These are phyloP conservation scores for Mrakia gelida DNA, from an alignment of 768 basidiomycete genomes.

Conservation along the genomic window DNA sequence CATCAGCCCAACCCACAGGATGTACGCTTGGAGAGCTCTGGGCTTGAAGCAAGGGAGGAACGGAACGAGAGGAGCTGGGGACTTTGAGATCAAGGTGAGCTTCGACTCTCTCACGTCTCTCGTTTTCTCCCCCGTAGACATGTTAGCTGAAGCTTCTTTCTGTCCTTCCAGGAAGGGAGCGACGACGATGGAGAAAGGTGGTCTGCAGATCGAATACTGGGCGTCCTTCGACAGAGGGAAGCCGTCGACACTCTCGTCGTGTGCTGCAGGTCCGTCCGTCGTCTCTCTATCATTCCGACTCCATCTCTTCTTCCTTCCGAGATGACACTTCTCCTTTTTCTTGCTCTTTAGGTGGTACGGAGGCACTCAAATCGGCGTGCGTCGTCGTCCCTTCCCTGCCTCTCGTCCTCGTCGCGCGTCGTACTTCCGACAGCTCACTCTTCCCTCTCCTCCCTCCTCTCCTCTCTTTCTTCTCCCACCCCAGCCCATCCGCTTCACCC, in stretches of 20 bases:
- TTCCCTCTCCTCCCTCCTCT: neutral
- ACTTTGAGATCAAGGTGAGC: constrained; percentile 61
- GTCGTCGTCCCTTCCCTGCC: neutral
- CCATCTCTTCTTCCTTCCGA: neutral
- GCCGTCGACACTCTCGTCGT: constrained; percentile 39
- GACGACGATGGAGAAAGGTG: constrained; percentile 76
- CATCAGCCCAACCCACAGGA: constrained; percentile 39
- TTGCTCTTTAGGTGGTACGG: constrained; percentile 29
- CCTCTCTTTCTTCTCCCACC: neutral
- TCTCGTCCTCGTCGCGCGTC: neutral
- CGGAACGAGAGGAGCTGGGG: constrained; percentile 67
- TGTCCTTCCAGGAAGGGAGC: constrained; percentile 45
- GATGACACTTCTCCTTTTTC: neutral
- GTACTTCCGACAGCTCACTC: neutral
- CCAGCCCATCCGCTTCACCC: constrained; percentile 30
- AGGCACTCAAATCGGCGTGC: constrained; percentile 23
- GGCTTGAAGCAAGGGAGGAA: constrained; percentile 59
- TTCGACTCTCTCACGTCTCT: no score
- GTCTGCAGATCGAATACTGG: constrained; percentile 61
- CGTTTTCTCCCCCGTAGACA: no score
- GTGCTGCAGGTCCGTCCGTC: constrained; percentile 23
- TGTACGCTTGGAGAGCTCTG: constrained; percentile 77
- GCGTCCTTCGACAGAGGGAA: constrained; percentile 64
- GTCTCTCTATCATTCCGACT: neutral
- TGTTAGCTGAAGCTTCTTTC: neutral